These are phyloP conservation scores for Paramecium sonneborni DNA, from an alignment of 73 alveolate species.

Conservation along the genomic window DNA sequence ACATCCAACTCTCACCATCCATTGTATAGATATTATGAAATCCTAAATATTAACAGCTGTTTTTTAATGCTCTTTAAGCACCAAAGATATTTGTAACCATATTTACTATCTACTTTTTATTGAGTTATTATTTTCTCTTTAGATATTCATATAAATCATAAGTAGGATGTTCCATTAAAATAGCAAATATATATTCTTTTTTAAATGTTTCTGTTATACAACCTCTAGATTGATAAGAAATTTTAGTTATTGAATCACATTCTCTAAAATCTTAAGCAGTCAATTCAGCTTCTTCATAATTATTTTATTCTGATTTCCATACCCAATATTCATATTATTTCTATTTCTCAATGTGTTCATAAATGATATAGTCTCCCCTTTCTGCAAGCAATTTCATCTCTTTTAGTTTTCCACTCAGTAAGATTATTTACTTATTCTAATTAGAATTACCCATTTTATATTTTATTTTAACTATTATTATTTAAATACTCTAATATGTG, in stretches of 20 bases:
- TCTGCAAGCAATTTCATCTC: no score
- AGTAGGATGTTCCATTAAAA: neutral
- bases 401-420: no score
- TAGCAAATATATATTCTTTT: neutral
- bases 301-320: neutral
- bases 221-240: neutral
- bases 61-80: neutral
- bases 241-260: neutral
- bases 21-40: neutral
- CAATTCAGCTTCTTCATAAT: neutral
- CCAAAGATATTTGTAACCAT: neutral
- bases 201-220: neutral
- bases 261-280: neutral
- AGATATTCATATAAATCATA: neutral
- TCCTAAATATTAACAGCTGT: neutral
- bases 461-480: no score
- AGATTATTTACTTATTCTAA: no score
- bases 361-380: neutral
- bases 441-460: no score
- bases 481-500: no score
- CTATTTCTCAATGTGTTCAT: neutral
- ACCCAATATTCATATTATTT: neutral
- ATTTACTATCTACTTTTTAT: neutral
- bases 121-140: neutral
- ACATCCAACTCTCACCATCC: neutral